A percentile compares a stretch with the other conserved stretches of the same genome.
Conservation (phyloP, 2,329 filamentous ascomycete species). For the Cladophialophora psammophila region DNA sequence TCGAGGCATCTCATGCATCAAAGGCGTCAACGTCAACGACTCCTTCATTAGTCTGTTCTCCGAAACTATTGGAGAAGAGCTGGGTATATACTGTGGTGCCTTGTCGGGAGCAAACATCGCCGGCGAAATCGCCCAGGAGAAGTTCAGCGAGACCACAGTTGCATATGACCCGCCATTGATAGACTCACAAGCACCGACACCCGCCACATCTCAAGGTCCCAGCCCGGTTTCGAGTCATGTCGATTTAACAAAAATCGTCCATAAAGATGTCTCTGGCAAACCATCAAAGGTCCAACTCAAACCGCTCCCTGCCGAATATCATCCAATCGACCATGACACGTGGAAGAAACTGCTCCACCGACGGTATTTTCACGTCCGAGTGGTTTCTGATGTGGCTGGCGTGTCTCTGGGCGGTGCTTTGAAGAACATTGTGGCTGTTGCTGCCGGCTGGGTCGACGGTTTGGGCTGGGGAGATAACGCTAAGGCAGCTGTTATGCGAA, state of each 20-base stretch:
- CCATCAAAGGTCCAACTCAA: conserved; percentile 73
- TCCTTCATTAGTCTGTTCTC: conserved; percentile 88
- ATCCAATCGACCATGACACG: conserved; percentile 81
- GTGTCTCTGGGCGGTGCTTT: conserved; percentile 92
- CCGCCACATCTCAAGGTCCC: conserved; percentile 59
- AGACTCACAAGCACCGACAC: conserved; percentile 79
- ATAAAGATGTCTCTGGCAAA: conserved; percentile 73
- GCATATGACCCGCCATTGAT: conserved; percentile 92
- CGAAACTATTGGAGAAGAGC: conserved; percentile 87
- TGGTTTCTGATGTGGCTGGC: conserved; percentile 94
- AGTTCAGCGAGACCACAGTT: conserved; percentile 96
- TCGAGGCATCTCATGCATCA: conserved; percentile 95
- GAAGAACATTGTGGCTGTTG: conserved; percentile 96
- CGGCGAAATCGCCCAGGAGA: conserved; percentile 90
- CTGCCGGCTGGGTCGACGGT: conserved; percentile 93
- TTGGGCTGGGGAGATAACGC: conserved; percentile 98
- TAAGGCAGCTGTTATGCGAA: conserved; percentile 97
- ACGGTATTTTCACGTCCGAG: conserved; percentile 95
- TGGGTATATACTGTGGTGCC: conserved; percentile 96
- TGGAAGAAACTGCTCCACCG: conserved; percentile 90
- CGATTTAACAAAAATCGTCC: conserved; percentile 61
- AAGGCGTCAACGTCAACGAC: conserved; percentile 92
- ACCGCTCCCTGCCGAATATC: conserved; percentile 80
- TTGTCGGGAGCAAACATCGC: conserved; percentile 97
- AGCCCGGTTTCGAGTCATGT: conserved; percentile 60